Evolutionary conservation across 202 grass and related monocot species (phyloP).

Genomic region (Zoysia matrella): DNA sequence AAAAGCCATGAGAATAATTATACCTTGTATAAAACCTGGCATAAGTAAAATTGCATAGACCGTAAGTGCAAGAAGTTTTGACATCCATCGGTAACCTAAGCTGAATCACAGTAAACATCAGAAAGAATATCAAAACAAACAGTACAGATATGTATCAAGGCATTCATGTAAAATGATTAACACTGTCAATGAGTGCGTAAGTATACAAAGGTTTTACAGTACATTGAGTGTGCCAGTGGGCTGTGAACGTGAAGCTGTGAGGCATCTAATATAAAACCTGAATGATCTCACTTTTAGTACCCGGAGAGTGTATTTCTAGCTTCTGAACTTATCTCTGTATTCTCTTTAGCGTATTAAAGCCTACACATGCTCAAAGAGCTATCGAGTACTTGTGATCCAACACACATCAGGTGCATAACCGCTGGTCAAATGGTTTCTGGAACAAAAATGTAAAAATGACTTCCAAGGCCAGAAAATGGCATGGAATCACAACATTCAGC

Average conservation of each 20-base stretch:
- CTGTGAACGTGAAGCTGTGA: not conserved
- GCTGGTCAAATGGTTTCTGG: not conserved
- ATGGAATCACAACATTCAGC: not conserved
- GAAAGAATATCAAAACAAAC: slow-evolving; percentile 20
- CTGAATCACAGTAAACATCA: slow-evolving; percentile 59
- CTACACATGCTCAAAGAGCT: not conserved
- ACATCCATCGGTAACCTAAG: slow-evolving; percentile 94
- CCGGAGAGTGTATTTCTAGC: not conserved
- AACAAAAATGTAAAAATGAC: slow-evolving; percentile 1
- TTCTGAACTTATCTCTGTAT: not conserved
- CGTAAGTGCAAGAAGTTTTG: slow-evolving; percentile 74
- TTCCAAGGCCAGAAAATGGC: not conserved
- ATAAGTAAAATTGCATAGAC: slow-evolving; percentile 90
- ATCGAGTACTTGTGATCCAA: not conserved
- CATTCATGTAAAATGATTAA: not conserved
- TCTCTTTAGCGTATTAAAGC: not conserved
- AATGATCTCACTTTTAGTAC: not conserved
- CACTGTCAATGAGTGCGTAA: not conserved
- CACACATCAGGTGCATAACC: not conserved
- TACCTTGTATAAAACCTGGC: slow-evolving; percentile 95
- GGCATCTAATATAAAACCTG: slow-evolving; percentile 3
- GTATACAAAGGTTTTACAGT: not conserved
- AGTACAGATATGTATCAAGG: not conserved
- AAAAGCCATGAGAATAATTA: slow-evolving; percentile 28
- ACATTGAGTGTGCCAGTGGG: not conserved